phyloP scores from a whole-genome alignment of 306 rosid genomes.

The Acacia crassicarpa region DNA sequence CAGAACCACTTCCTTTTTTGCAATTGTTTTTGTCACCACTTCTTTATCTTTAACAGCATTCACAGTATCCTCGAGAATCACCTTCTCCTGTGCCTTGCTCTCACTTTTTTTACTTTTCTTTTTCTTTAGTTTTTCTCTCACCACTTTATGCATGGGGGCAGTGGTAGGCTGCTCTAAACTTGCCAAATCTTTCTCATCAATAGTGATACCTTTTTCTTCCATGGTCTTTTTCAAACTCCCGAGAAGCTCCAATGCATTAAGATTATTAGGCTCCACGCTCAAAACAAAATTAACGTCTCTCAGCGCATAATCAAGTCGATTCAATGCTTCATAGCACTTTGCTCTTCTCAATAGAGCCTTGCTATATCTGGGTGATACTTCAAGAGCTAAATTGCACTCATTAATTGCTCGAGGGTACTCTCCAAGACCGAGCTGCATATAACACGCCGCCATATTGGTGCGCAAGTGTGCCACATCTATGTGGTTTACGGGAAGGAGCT shows the following conservation, averaged over 20 bases:
- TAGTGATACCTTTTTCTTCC: conserved; percentile 44
- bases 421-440: conserved; percentile 64
- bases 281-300: conserved; percentile 59
- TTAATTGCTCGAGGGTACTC: conserved; percentile 69
- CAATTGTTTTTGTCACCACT: conserved; percentile 22
- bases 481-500: conserved; percentile 56
- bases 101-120: conserved; percentile 51
- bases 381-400: conserved; percentile 61
- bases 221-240: conserved; percentile 46
- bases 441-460: conserved; percentile 62
- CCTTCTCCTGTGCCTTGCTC: conserved; percentile 49
- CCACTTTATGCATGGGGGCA: conserved; percentile 39
- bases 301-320: conserved; percentile 60
- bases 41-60: conserved; percentile 38
- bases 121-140: conserved; percentile 50
- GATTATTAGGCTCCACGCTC: conserved; percentile 57
- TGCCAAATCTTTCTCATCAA: conserved; percentile 52
- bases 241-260: conserved; percentile 52
- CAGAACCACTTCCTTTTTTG: conserved; percentile 33
- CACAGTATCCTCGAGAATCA: conserved; percentile 42
- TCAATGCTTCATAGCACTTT: conserved; percentile 61
- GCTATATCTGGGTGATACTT: conserved; percentile 53
- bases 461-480: conserved; percentile 66
- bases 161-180: conserved; percentile 33
- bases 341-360: conserved; percentile 60